Conservation (phyloP, 805 yeast species). For the Wickerhamiella nectarea region DNA sequence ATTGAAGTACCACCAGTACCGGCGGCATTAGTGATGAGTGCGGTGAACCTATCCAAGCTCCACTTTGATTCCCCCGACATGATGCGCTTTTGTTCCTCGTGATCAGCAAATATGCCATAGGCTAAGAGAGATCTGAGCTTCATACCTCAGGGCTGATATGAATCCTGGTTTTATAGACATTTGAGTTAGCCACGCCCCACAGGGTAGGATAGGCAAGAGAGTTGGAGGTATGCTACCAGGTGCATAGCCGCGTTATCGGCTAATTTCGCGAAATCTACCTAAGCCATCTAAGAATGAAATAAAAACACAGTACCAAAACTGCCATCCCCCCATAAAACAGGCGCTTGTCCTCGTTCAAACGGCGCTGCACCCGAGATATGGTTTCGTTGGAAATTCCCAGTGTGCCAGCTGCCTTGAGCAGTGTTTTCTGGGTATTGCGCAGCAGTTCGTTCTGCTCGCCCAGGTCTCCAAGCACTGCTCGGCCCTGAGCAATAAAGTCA, state of each 20-base stretch:
- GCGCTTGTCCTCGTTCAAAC: conserved; percentile 78
- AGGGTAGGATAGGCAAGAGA: background rate
- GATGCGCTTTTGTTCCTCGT: background rate
- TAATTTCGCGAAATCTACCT: too few relatives aligned
- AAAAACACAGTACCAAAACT: conserved; percentile 51
- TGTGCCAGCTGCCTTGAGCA: conserved; percentile 59
- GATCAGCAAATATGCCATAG: background rate
- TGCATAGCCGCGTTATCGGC: too few relatives aligned
- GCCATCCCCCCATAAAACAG: conserved; percentile 66
- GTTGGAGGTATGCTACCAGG: background rate
- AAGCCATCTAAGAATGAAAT: conserved; percentile 50
- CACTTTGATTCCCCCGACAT: background rate
- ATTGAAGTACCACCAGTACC: background rate
- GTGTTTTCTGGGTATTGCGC: conserved; percentile 42
- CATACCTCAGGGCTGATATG: background rate
- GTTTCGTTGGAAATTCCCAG: conserved; percentile 81
- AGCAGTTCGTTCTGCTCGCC: conserved; percentile 72
- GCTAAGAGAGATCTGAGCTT: background rate
- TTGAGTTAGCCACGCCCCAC: background rate
- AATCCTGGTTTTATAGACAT: background rate
- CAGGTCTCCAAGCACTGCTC: conserved; percentile 69
- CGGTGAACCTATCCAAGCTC: background rate
- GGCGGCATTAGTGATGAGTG: background rate
- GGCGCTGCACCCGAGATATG: conserved; percentile 59
- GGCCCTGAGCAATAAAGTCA: conserved; percentile 81